Evolutionary conservation across 306 rosid species (phyloP).

Genomic region (Alnus glutinosa): DNA sequence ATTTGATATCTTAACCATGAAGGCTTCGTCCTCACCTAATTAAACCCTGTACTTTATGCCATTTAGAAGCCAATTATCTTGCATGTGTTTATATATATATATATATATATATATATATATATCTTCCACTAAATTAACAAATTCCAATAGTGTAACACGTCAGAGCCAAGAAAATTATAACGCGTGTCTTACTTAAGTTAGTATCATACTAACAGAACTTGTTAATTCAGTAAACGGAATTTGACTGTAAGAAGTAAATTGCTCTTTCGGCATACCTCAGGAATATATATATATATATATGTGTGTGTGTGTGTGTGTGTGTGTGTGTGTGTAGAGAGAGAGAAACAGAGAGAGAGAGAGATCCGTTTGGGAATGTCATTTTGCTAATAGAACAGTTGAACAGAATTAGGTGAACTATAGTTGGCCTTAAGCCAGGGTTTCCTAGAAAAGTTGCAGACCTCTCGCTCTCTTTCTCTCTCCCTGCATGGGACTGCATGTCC

Average conservation of each 20-base stretch:
- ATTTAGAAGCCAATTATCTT: constrained; percentile 8
- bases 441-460: background rate
- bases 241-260: no score
- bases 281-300: background rate
- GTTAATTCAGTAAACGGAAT: no score
- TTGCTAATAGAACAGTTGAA: constrained; percentile 38
- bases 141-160: no score
- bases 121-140: no score
- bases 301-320: no score
- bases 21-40: background rate
- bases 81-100: no score
- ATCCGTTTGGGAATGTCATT: constrained; percentile 25
- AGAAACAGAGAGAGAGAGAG: constrained; percentile 1
- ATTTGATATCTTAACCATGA: background rate
- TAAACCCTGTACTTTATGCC: constrained; percentile 6
- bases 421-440: constrained; percentile 23
- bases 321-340: background rate
- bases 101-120: background rate
- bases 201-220: no score
- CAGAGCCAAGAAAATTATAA: no score
- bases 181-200: no score
- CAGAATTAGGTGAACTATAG: constrained; percentile 49
- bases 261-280: no score
- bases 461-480: no score
- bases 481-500: constrained; percentile 34